Evolutionary conservation across 2,329 filamentous ascomycete species (phyloP).

Genomic region (Cordyceps tenuipes): DNA sequence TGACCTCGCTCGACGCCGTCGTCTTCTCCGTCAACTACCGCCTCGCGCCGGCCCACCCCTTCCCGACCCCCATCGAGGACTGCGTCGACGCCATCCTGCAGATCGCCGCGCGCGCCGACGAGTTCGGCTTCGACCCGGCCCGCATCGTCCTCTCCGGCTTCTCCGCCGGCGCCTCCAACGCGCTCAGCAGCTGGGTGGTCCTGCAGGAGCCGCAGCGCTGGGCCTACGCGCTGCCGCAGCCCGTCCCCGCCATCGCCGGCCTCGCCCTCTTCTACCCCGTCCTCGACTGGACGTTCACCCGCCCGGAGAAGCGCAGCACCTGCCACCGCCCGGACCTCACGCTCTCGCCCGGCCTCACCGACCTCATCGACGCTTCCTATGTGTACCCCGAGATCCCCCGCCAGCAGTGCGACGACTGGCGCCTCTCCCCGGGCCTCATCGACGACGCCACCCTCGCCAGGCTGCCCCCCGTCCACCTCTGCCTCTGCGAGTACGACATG

Average conservation of each 20-base stretch:
- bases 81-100: slow-evolving; percentile 57
- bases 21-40: slow-evolving; percentile 60
- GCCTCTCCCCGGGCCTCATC: slow-evolving; percentile 51
- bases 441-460: slow-evolving; percentile 42
- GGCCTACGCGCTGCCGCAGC: slow-evolving; percentile 29
- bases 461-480: slow-evolving; percentile 47
- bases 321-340: slow-evolving; percentile 49
- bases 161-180: slow-evolving; percentile 52
- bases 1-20: slow-evolving; percentile 44
- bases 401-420: slow-evolving; percentile 40
- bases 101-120: slow-evolving; percentile 45
- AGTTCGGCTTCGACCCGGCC: slow-evolving; percentile 48
- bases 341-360: slow-evolving; percentile 47
- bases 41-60: slow-evolving; percentile 56
- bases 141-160: slow-evolving; percentile 55
- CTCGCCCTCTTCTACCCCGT: slow-evolving; percentile 55
- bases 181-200: slow-evolving; percentile 39
- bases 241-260: slow-evolving; percentile 40
- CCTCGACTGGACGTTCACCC: slow-evolving; percentile 50
- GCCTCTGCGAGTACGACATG: slow-evolving; percentile 59
- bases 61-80: slow-evolving; percentile 58
- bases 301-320: slow-evolving; percentile 46
- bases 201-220: slow-evolving; percentile 35
- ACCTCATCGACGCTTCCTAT: slow-evolving; percentile 56
- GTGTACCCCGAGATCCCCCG: slow-evolving; percentile 43